phyloP scores from a whole-genome alignment of 345 rosid genomes.

The Citrus hindsii region DNA sequence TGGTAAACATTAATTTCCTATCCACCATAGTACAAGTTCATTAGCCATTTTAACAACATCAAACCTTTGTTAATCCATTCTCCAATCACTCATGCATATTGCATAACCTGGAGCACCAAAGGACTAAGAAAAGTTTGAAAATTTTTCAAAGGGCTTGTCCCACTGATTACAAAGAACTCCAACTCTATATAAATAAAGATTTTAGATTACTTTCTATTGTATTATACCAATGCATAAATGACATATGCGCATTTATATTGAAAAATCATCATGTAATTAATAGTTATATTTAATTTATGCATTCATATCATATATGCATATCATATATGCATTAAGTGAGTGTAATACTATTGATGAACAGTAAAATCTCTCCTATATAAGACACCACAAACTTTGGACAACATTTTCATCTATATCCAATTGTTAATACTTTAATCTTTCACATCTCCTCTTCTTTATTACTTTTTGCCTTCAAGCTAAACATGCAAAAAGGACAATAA shows the following conservation, averaged over 20 bases:
- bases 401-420: neutral
- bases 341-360: fast-evolving
- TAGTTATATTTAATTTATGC: no score
- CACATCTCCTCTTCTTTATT: neutral
- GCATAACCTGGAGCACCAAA: neutral
- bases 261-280: no score
- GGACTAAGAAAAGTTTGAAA: neutral
- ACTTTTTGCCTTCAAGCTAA: neutral
- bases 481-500: neutral
- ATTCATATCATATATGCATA: no score
- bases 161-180: neutral
- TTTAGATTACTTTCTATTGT: no score
- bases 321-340: no score
- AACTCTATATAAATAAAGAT: no score
- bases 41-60: neutral
- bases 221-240: no score
- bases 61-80: neutral
- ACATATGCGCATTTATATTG: no score
- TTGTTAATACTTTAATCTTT: neutral
- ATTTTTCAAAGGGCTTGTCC: neutral
- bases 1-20: neutral
- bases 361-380: no score
- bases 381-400: neutral
- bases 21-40: neutral
- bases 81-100: neutral